These are phyloP conservation scores for Penicillium cosmopolitanum DNA, from an alignment of 495 filamentous ascomycete genomes.

Conservation along the genomic window DNA sequence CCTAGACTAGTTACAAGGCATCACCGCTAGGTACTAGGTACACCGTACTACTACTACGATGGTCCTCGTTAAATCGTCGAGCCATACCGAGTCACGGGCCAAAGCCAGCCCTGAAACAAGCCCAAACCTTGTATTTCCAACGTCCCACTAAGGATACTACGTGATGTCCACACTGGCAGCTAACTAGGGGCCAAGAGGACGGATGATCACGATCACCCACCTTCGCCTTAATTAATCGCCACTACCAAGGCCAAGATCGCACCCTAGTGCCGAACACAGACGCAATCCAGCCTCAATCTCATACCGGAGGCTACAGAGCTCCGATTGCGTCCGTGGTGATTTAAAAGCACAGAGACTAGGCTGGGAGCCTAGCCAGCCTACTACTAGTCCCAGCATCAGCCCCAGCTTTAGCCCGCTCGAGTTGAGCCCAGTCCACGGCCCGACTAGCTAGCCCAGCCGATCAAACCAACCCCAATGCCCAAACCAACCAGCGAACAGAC, in stretches of 20 bases:
- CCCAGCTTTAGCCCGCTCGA: neutral
- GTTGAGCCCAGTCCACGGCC: neutral
- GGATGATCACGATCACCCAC: neutral
- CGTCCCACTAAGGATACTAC: conserved; percentile 1
- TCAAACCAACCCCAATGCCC: no score
- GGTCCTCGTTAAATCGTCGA: no score
- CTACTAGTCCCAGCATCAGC: neutral
- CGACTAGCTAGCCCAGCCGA: neutral
- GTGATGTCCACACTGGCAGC: neutral
- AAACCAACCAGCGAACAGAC: neutral
- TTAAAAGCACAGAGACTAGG: neutral
- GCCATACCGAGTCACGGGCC: neutral
- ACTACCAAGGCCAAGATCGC: neutral
- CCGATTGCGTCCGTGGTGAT: neutral
- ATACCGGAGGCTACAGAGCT: neutral
- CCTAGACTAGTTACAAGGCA: no score
- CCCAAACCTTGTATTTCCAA: neutral
- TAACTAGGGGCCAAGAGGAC: neutral
- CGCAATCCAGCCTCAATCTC: neutral
- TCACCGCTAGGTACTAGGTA: no score
- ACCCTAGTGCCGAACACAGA: no score
- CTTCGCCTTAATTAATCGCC: neutral
- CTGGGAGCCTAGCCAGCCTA: neutral
- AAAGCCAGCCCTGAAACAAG: neutral
- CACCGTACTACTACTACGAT: no score